A percentile compares a stretch with the other conserved stretches of the same genome.
phyloP scores from a whole-genome alignment of 2,329 filamentous ascomycete species.

The Pseudogymnoascus sp. region DNA sequence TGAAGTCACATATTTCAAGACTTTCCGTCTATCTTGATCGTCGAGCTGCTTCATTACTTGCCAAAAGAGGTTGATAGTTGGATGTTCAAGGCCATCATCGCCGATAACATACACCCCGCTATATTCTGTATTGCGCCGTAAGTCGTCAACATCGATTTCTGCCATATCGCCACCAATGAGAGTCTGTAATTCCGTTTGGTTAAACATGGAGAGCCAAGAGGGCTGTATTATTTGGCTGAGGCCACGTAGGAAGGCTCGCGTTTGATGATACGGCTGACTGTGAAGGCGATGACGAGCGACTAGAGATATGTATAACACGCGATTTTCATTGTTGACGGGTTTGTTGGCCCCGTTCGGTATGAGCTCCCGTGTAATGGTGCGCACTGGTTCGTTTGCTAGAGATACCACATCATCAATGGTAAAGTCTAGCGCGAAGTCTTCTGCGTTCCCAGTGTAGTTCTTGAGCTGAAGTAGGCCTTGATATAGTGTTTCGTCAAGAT shows the following conservation, averaged over 20 bases:
- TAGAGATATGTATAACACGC: slow-evolving; percentile 88
- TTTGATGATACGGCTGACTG: slow-evolving; percentile 73
- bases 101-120: slow-evolving; percentile 83
- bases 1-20: slow-evolving; percentile 92
- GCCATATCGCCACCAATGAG: slow-evolving; percentile 83
- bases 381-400: slow-evolving; percentile 40
- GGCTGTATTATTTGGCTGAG: slow-evolving; percentile 84
- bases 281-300: slow-evolving; percentile 83
- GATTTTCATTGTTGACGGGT: slow-evolving; percentile 83
- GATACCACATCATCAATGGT: slow-evolving; percentile 70
- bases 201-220: slow-evolving; percentile 96
- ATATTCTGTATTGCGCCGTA: slow-evolving; percentile 78
- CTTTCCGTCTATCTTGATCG: slow-evolving; percentile 72
- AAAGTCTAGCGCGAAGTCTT: slow-evolving; percentile 79
- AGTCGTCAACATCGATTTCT: slow-evolving; percentile 80
- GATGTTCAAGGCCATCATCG: slow-evolving; percentile 81
- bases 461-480: slow-evolving; percentile 78
- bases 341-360: slow-evolving; percentile 70
- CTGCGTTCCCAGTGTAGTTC: slow-evolving; percentile 75
- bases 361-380: slow-evolving; percentile 67
- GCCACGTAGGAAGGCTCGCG: slow-evolving; percentile 78
- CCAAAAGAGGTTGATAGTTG: slow-evolving; percentile 85
- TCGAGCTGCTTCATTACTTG: slow-evolving; percentile 70
- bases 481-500: slow-evolving; percentile 86
- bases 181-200: slow-evolving; percentile 88